These are phyloP conservation scores for Suzukiozyma palmioleophila DNA, from an alignment of 1,139 yeast species.

Conservation along the genomic window DNA sequence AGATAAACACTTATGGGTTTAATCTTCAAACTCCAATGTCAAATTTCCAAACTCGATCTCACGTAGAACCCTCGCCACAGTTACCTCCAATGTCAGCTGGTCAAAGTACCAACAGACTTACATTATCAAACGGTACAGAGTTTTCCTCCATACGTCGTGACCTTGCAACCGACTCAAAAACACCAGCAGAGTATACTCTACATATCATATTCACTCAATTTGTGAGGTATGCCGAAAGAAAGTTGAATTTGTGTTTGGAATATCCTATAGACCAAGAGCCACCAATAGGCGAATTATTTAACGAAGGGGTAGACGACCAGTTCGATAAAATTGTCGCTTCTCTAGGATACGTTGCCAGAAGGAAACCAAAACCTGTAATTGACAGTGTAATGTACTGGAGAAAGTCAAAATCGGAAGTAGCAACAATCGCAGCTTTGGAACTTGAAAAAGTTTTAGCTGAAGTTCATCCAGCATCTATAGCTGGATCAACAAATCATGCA, in stretches of 20 bases:
- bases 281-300: slow-evolving; percentile 73
- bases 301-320: slow-evolving; percentile 80
- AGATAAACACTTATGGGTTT: not conserved
- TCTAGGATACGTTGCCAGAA: slow-evolving; percentile 83
- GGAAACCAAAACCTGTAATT: slow-evolving; percentile 91
- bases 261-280: slow-evolving; percentile 72
- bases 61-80: slow-evolving; percentile 30
- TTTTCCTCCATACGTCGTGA: slow-evolving; percentile 34
- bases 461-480: slow-evolving; percentile 1
- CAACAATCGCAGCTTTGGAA: slow-evolving; percentile 67
- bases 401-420: slow-evolving; percentile 80
- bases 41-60: slow-evolving; percentile 12
- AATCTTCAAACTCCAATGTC: slow-evolving; percentile 21
- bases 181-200: slow-evolving; percentile 89
- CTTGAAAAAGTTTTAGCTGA: slow-evolving; percentile 38
- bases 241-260: slow-evolving; percentile 69
- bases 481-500: slow-evolving; percentile 13
- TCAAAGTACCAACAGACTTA: slow-evolving; percentile 19
- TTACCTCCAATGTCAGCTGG: slow-evolving; percentile 29
- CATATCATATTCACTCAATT: slow-evolving; percentile 94
- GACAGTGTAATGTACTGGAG: slow-evolving; percentile 99
- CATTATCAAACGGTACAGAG: slow-evolving; percentile 32
- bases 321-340: slow-evolving; percentile 85
- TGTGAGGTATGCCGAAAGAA: slow-evolving; percentile 88
- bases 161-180: slow-evolving; percentile 62